Conservation (phyloP, 352 stramenopile genomes). For the Halophytophthora batemanensis region DNA sequence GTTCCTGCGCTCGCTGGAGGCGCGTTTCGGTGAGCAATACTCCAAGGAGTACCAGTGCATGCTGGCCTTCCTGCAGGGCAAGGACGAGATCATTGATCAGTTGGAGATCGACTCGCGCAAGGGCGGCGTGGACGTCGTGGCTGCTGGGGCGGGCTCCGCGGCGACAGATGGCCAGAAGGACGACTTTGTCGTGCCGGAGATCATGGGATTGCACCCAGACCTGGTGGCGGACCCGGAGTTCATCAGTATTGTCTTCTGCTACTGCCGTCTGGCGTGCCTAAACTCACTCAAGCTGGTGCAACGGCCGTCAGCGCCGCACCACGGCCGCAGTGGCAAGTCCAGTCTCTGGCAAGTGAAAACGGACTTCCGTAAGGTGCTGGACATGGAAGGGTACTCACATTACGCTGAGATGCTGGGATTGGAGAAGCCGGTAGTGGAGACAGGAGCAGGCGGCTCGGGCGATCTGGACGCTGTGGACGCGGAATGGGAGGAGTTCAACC, state of each 20-base stretch:
- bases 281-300: conserved; percentile 82
- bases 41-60: conserved; percentile 63
- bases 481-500: conserved; percentile 85
- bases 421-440: conserved; percentile 22
- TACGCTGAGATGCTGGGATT: conserved; percentile 80
- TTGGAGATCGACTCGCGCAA: conserved; percentile 48
- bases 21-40: conserved; percentile 55
- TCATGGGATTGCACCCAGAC: conserved; percentile 77
- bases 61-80: conserved; percentile 70
- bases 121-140: background rate
- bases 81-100: conserved; percentile 67
- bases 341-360: conserved; percentile 82
- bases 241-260: conserved; percentile 78
- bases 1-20: conserved; percentile 73
- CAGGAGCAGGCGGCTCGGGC: conserved; percentile 14
- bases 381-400: conserved; percentile 66
- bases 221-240: conserved; percentile 73
- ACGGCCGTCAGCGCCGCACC: conserved; percentile 30
- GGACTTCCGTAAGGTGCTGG: conserved; percentile 75
- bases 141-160: background rate
- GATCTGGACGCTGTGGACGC: conserved; percentile 50
- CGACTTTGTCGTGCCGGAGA: conserved; percentile 55
- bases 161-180: conserved; percentile 5
- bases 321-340: conserved; percentile 59
- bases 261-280: conserved; percentile 76